Base-by-base conservation (phyloP, 1,284 basidiomycete genomes). In the Ganoderma lucidum region DNA sequence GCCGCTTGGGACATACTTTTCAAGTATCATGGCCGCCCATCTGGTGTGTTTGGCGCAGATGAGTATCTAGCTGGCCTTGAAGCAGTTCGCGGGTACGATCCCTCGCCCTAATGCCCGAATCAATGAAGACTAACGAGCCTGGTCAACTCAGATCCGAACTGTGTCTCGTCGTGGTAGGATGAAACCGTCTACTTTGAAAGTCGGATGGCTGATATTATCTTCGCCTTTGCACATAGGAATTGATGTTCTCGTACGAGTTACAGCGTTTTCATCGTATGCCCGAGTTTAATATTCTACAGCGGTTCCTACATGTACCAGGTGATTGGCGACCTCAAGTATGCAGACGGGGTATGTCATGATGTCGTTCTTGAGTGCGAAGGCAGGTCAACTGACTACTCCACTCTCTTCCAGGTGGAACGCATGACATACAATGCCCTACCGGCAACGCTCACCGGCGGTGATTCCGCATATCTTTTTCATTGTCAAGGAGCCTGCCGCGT, bases 21-120 rank as follows among this genome's bases (percentile, higher is more conserved):
- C 81, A 74, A 87, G 73, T 89, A 88, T 72, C 87, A 89, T 68
- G 87, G 88, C 12, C 82, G 86, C 4, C 87, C 87, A 0, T 87
- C 86, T 3, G 87, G 87, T 8, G 87, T 87, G 6, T 88, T 82
- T 70, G 85, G 84, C 41, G 87, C 87, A 8, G 87, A 89, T 65
- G 45, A 48, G 10, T 48, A n/a, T 6, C 45, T 48, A 6, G 45
- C 45, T n/a, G 45, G 45, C 23, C 45, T 48, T n/a, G 45, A 48
- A 48, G 45, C 45, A 48, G 19, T 48, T n/a, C 45, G 45, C n/a
- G 45, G 45, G 45, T 48, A 23, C 23, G 45, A 23, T n/a, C 8
- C 6, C 6, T 10, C 0, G 9, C 6, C 19, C 6, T 48, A 6
- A 17, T 9, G 10, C 23, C n/a, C n/a, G 44, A n/a, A 2, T 9